Base-by-base conservation (phyloP, 495 filamentous ascomycete species). In the Hypomontagnella monticulosa region DNA sequence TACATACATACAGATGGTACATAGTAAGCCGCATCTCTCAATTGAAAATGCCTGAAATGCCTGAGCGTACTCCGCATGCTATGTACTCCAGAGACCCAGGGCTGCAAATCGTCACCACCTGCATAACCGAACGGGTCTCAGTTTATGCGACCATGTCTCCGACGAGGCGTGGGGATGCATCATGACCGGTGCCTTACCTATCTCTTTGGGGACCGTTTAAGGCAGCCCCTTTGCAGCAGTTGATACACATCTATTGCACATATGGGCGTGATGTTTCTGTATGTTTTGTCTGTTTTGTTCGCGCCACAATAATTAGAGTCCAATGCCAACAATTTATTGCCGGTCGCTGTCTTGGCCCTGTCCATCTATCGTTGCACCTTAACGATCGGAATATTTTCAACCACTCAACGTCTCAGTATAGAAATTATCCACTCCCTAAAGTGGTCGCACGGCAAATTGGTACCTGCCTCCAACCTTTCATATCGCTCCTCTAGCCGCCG, bases 401-500 rank as follows among this genome's bases (percentile, higher is more conserved):
- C 72, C 72, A 75, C 52, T 73, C 70, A 71, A 55, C 49, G 60
- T 19, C 57, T 52, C 19, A 70, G 67, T 52, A 59, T 70, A 65
- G 56, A 74, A 54, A 70, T 57, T 69, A 71, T 72, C 48, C 65
- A 72, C 70, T 73, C 73, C 71, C 69, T 55, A 68, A 73, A 73
- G 65, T 66, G 65, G 71, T 71, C 73, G 68, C 69, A 68, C 52
- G 70, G 70, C 60, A 62, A 68, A 71, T 71, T 62, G 64, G 69
- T 64, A 63, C 71, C 71, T 67, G 57, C 41, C 54, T 73, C 69
- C 72, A 73, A 74, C 77, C 75, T 77, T 75, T 79, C 74, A 76
- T 62, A 75, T 71, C 57, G 71, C 76, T 77, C 43, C 76, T 75
- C 72, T 80, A 80, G 77, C 76, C 78, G 77, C 77, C 75, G 43